Percentiles rank a stretch among this genome's conserved stretches.
Evolutionary conservation across 441 rosid species (phyloP).

Genomic region (Brassica hybrid): DNA sequence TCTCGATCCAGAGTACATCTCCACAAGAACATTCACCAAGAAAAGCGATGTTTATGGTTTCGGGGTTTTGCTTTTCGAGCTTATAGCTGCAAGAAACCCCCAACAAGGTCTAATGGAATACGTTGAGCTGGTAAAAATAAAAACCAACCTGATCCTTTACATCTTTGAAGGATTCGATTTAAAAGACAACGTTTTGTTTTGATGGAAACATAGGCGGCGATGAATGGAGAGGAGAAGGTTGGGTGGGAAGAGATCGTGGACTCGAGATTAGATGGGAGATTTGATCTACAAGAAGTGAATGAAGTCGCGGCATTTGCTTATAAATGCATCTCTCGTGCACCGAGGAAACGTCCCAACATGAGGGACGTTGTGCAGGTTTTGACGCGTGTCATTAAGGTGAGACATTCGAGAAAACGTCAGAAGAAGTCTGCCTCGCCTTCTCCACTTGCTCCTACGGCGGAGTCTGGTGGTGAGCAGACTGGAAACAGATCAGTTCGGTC

Average conservation of each 20-base stretch:
- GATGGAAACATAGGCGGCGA: constrained; percentile 69
- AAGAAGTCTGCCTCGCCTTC: constrained; percentile 47
- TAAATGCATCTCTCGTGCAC: constrained; percentile 71
- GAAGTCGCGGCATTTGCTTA: constrained; percentile 90
- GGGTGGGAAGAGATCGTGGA: constrained; percentile 99
- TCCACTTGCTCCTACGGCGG: constrained; percentile 45
- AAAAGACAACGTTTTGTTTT: background rate
- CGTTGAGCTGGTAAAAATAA: constrained; percentile 71
- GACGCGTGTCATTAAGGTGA: constrained; percentile 64
- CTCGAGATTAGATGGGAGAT: constrained; percentile 74
- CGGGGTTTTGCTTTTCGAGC: constrained; percentile 93
- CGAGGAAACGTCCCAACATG: constrained; percentile 88
- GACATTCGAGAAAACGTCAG: constrained; percentile 71
- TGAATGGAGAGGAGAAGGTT: constrained; percentile 76
- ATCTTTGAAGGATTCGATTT: background rate
- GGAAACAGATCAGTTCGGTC: constrained; percentile 52
- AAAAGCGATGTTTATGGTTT: constrained; percentile 97
- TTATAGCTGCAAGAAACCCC: constrained; percentile 94
- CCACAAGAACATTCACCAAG: constrained; percentile 84
- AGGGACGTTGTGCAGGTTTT: constrained; percentile 93
- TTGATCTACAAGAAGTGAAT: constrained; percentile 76
- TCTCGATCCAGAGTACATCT: constrained; percentile 96
- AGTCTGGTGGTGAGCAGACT: constrained; percentile 54
- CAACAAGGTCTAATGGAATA: constrained; percentile 97
- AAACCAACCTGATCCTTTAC: background rate